Percentiles rank a stretch among this genome's conserved stretches.
Evolutionary conservation across 2,329 filamentous ascomycete genomes (phyloP).

Genomic region (Penicillium rolfsii): DNA sequence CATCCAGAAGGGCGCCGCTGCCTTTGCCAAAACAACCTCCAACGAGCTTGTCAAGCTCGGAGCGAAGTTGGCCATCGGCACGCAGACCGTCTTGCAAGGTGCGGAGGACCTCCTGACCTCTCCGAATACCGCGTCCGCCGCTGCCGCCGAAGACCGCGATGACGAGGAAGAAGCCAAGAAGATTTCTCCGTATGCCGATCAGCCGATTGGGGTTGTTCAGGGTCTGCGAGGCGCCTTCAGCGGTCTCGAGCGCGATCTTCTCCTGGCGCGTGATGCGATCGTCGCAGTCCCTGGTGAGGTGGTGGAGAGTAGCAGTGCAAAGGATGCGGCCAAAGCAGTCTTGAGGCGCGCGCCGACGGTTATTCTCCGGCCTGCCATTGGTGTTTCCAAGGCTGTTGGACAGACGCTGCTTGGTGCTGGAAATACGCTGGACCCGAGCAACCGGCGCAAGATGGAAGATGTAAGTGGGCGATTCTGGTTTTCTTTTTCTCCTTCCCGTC

Average conservation of each 20-base stretch:
- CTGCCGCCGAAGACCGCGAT: conserved; percentile 62
- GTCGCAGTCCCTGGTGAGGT: conserved; percentile 92
- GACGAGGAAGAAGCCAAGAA: conserved; percentile 74
- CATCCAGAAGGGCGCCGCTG: conserved; percentile 84
- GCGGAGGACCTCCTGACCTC: conserved; percentile 75
- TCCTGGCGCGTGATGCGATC: conserved; percentile 84
- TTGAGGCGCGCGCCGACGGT: conserved; percentile 86
- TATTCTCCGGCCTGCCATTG: conserved; percentile 86
- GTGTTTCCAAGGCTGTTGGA: conserved; percentile 83
- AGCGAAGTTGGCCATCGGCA: conserved; percentile 91
- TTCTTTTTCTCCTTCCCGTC: background rate
- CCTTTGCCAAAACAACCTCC: conserved; percentile 91
- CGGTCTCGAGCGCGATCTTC: conserved; percentile 82
- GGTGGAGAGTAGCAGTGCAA: conserved; percentile 80
- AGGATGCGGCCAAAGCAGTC: conserved; percentile 77
- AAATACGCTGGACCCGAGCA: conserved; percentile 83
- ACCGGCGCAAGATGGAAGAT: conserved; percentile 81
- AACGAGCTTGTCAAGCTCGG: conserved; percentile 93
- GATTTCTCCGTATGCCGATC: conserved; percentile 90
- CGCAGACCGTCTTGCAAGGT: conserved; percentile 87
- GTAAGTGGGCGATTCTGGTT: conserved; percentile 61
- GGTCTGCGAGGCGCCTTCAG: conserved; percentile 81
- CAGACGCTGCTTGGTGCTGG: conserved; percentile 90
- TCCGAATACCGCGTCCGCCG: conserved; percentile 39
- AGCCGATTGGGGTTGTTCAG: conserved; percentile 85